Evolutionary conservation across 129 eudicot genomes (phyloP).

Genomic region (Chrysanthemum lavandulifolium): DNA sequence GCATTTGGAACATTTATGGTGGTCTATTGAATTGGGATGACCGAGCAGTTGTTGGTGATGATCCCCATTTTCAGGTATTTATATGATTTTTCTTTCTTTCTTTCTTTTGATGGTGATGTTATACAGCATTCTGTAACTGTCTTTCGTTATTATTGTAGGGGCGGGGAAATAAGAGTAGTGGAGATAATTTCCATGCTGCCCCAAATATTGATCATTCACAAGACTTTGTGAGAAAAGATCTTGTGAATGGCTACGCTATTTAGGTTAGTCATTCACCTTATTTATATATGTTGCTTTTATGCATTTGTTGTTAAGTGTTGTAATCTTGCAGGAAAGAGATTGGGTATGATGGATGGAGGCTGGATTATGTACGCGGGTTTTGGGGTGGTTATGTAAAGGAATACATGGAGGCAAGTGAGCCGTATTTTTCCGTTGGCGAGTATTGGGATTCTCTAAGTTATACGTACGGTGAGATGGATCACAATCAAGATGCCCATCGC

Average conservation of each 20-base stretch:
- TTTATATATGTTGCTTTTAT: background rate
- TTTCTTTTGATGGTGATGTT: slow-evolving; percentile 9
- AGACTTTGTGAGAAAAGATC: slow-evolving; percentile 90
- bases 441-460: slow-evolving; percentile 97
- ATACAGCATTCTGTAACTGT: background rate
- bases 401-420: slow-evolving; percentile 76
- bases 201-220: slow-evolving; percentile 99
- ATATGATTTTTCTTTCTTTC: background rate
- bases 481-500: slow-evolving; percentile 90
- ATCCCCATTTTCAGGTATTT: slow-evolving; percentile 94
- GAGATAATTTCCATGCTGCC: slow-evolving; percentile 97
- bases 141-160: slow-evolving; percentile 46
- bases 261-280: slow-evolving; percentile 46
- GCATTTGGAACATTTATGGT: slow-evolving; percentile 90
- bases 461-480: slow-evolving; percentile 89
- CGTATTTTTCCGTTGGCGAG: slow-evolving; percentile 95
- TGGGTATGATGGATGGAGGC: slow-evolving; percentile 98
- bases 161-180: slow-evolving; percentile 93
- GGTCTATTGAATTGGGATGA: slow-evolving; percentile 98
- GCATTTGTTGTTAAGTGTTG: background rate
- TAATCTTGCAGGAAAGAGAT: slow-evolving; percentile 64
- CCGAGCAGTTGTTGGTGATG: slow-evolving; percentile 92
- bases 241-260: slow-evolving; percentile 92
- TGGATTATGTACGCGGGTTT: slow-evolving; percentile 91
- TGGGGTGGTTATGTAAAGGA: slow-evolving; percentile 99